These are phyloP conservation scores for Funneliformis mosseae DNA, from an alignment of 192 early-diverging fungal genomes.

Conservation along the genomic window DNA sequence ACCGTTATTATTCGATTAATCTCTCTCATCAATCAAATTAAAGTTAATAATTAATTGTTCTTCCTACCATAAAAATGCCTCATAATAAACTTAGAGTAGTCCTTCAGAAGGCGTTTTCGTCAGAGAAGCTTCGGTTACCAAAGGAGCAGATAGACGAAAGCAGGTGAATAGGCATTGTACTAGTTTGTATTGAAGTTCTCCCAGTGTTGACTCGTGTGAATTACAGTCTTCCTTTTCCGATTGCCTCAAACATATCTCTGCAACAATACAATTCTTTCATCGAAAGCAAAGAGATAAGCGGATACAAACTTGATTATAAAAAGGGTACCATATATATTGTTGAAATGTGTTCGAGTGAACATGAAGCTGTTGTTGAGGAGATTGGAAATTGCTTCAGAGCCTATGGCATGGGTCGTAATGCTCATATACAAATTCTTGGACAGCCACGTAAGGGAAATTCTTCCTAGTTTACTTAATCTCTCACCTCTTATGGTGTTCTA, in stretches of 20 bases:
- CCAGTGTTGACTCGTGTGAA: conserved; percentile 20
- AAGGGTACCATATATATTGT: conserved; percentile 24
- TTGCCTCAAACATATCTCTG: conserved; percentile 21
- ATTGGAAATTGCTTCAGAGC: neutral
- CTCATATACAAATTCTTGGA: conserved; percentile 24
- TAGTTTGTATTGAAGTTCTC: conserved; percentile 8
- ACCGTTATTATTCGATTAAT: too few relatives aligned
- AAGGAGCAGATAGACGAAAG: neutral
- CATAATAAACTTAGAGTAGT: neutral
- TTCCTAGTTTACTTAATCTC: conserved; percentile 15
- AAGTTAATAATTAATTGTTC: too few relatives aligned
- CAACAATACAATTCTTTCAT: conserved; percentile 23
- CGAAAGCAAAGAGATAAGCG: conserved; percentile 3
- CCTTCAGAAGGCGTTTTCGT: conserved; percentile 3
- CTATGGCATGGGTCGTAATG: neutral
- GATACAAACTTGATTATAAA: conserved; percentile 28
- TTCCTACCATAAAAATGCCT: too few relatives aligned
- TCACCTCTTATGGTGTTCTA: neutral
- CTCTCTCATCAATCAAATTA: too few relatives aligned
- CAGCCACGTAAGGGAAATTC: conserved; percentile 4
- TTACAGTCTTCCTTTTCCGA: conserved; percentile 27
- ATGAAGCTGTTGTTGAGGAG: neutral
- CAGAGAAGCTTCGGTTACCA: conserved; percentile 14
- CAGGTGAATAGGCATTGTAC: conserved; percentile 17
- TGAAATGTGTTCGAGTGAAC: conserved; percentile 16